Percentiles rank a stretch among this genome's conserved stretches.
These are phyloP conservation scores for Calonectria honghensis DNA, from an alignment of 2,329 filamentous ascomycete species.

Conservation along the genomic window DNA sequence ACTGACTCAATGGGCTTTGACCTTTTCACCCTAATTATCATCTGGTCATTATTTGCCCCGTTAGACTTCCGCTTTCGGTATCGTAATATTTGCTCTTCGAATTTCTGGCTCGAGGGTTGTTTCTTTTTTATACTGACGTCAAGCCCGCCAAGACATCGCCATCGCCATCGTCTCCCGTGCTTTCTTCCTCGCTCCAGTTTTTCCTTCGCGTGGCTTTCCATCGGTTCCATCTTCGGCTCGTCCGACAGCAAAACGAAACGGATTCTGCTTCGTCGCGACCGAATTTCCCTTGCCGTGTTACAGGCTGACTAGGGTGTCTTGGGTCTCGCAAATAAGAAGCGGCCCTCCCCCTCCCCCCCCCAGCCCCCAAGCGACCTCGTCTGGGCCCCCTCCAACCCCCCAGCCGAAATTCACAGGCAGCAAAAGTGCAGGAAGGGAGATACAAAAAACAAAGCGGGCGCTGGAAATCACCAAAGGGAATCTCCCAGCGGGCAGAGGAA, in stretches of 20 bases:
- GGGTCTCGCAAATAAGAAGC: constrained; percentile 21
- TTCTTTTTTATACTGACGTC: background rate
- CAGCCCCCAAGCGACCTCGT: constrained; percentile 4
- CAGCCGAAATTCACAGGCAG: constrained; percentile 7
- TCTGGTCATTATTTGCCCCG: background rate
- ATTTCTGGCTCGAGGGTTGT: background rate
- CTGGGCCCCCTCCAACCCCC: background rate
- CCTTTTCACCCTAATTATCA: background rate
- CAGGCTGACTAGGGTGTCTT: constrained; percentile 20
- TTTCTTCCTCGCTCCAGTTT: background rate
- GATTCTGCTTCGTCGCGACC: constrained; percentile 22
- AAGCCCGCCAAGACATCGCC: background rate
- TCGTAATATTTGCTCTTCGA: too few species aligned
- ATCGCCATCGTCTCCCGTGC: background rate
- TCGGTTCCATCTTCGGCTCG: background rate
- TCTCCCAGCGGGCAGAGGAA: background rate
- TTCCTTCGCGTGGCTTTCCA: background rate
- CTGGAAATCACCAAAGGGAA: background rate
- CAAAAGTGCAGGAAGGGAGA: background rate
- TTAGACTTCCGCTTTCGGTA: background rate
- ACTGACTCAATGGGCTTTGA: background rate
- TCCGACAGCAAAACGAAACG: constrained; percentile 14
- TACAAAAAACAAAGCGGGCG: background rate
- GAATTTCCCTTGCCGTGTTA: constrained; percentile 22
- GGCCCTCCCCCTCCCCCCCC: background rate